phyloP scores from a whole-genome alignment of 140 eudicot genomes.

The Senecio squalidus region DNA sequence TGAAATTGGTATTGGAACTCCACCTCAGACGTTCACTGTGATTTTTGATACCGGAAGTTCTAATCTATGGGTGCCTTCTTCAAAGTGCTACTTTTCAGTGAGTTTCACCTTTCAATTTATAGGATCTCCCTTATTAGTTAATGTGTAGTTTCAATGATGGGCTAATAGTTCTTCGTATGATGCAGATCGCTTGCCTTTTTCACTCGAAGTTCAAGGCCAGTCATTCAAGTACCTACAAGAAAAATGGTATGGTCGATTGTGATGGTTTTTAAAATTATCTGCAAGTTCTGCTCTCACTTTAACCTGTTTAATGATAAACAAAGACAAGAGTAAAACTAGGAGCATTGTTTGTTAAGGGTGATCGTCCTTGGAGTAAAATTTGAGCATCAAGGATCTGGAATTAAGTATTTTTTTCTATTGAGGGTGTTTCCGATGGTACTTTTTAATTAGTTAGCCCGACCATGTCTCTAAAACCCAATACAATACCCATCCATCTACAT shows the following conservation, averaged over 20 bases:
- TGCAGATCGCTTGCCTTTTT: constrained; percentile 70
- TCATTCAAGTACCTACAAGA: constrained; percentile 56
- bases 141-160: constrained; percentile 8
- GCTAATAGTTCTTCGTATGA: constrained; percentile 2
- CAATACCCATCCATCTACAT: background rate
- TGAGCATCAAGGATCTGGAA: background rate
- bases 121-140: constrained; percentile 6
- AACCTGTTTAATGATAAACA: constrained; percentile 1
- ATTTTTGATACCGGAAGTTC: constrained; percentile 81
- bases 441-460: background rate
- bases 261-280: background rate
- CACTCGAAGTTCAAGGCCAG: constrained; percentile 57
- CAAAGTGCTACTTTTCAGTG: constrained; percentile 73
- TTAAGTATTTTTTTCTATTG: background rate
- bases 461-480: background rate
- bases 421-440: background rate
- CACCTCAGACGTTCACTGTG: constrained; percentile 76
- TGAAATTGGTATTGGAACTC: constrained; percentile 75
- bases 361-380: background rate
- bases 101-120: constrained; percentile 27
- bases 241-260: constrained; percentile 39
- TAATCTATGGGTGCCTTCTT: constrained; percentile 82
- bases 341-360: background rate
- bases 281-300: background rate
- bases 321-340: background rate